Evolutionary conservation across 2,329 filamentous ascomycete genomes (phyloP).

Genomic region (Phaeophleospora eucalypticola): DNA sequence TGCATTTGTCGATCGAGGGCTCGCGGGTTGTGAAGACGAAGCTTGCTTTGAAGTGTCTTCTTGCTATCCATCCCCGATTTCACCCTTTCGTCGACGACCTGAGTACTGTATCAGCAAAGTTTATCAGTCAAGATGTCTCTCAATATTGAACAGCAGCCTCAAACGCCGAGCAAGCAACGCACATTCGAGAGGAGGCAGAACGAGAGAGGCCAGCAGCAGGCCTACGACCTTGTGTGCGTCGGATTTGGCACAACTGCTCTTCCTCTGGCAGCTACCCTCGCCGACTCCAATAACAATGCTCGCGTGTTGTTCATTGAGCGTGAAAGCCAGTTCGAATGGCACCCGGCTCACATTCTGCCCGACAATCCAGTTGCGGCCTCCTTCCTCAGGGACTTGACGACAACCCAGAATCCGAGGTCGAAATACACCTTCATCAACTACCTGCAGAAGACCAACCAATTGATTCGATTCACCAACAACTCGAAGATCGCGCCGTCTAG

Average conservation of each 20-base stretch:
- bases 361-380: constrained; percentile 19
- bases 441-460: constrained; percentile 25
- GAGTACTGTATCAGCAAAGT: no score
- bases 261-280: constrained; percentile 22
- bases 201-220: constrained; percentile 7
- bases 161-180: neutral
- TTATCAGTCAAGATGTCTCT: neutral
- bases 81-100: neutral
- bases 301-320: constrained; percentile 24
- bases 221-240: constrained; percentile 24
- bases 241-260: constrained; percentile 26
- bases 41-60: neutral
- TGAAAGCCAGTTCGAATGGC: constrained; percentile 17
- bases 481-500: constrained; percentile 24
- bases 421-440: constrained; percentile 31
- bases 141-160: neutral
- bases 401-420: constrained; percentile 28
- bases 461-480: constrained; percentile 28
- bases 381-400: constrained; percentile 28
- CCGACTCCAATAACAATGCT: constrained; percentile 15
- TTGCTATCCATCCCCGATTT: neutral
- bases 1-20: no score
- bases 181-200: constrained; percentile 5
- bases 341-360: constrained; percentile 18
- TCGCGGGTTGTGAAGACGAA: no score